Conservation (phyloP, 2,329 filamentous ascomycete genomes). For the Trichoderma semiorbis region DNA sequence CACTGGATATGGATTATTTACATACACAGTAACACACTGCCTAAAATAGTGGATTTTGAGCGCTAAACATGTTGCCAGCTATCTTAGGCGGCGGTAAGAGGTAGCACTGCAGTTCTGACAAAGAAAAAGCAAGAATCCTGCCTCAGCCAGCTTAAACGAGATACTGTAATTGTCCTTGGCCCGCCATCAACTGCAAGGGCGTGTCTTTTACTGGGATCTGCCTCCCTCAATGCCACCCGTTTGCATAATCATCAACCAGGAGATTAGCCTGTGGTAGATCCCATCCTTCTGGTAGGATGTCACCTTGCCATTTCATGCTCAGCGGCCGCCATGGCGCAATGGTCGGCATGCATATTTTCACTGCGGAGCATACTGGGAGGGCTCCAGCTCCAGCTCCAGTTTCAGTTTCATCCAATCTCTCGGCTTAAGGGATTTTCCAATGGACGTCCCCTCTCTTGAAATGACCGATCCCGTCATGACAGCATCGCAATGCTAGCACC, state of each 20-base stretch:
- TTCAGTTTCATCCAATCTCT: background rate
- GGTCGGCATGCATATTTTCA: background rate
- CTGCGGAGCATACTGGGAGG: background rate
- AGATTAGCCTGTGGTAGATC: background rate
- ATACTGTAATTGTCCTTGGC: background rate
- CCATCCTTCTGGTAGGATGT: background rate
- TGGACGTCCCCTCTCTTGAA: background rate
- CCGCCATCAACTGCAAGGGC: background rate
- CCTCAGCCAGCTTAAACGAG: background rate
- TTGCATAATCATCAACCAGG: background rate
- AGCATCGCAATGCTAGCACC: background rate
- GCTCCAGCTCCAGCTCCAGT: background rate
- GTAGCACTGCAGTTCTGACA: background rate
- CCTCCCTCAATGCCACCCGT: background rate
- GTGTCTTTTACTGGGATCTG: background rate
- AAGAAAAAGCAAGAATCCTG: background rate
- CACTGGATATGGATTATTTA: too few relatives aligned
- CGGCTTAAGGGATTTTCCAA: background rate
- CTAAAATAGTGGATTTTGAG: background rate
- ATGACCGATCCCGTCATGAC: background rate
- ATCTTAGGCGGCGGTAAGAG: background rate
- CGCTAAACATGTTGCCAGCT: background rate
- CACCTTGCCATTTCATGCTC: background rate
- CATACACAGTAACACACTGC: background rate
- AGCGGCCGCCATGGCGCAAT: background rate